Conservation (phyloP, 306 rosid species). For the Vigna unguiculata region DNA sequence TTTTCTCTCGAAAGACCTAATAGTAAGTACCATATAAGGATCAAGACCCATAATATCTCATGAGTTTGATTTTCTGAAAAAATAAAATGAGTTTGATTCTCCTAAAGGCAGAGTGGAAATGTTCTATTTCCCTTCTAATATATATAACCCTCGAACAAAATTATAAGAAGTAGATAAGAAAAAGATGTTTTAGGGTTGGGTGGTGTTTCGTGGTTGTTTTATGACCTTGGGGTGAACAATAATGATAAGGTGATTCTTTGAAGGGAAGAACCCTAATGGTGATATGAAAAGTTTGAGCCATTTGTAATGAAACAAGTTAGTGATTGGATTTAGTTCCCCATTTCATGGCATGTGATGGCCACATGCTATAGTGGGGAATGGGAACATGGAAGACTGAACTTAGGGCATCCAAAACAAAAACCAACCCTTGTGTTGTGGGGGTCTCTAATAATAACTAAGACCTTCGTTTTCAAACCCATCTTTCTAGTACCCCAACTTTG, state of each 20-base stretch:
- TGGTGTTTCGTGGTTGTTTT: neutral
- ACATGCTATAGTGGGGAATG: constrained; percentile 60
- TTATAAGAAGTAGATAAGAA: neutral
- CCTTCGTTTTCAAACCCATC: constrained; percentile 40
- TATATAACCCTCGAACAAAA: no score
- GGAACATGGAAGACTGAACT: constrained; percentile 55
- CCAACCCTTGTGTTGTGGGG: constrained; percentile 42
- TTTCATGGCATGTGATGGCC: constrained; percentile 58
- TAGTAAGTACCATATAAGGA: no score
- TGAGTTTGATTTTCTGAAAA: no score
- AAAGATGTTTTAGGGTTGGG: neutral
- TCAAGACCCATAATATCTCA: no score
- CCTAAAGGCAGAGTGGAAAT: no score
- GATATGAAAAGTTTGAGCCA: constrained; percentile 39
- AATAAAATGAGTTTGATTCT: no score
- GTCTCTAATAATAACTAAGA: neutral
- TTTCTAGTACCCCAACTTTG: constrained; percentile 37
- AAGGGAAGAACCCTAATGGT: constrained; percentile 40
- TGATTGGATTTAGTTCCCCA: constrained; percentile 33
- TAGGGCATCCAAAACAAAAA: constrained; percentile 44
- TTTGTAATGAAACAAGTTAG: constrained; percentile 33
- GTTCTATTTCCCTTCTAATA: no score
- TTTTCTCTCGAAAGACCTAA: no score
- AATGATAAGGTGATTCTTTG: constrained; percentile 19
- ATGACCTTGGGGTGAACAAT: constrained; percentile 47